Evolutionary conservation across 306 rosid genomes (phyloP).

Genomic region (Corylus heterophylla): DNA sequence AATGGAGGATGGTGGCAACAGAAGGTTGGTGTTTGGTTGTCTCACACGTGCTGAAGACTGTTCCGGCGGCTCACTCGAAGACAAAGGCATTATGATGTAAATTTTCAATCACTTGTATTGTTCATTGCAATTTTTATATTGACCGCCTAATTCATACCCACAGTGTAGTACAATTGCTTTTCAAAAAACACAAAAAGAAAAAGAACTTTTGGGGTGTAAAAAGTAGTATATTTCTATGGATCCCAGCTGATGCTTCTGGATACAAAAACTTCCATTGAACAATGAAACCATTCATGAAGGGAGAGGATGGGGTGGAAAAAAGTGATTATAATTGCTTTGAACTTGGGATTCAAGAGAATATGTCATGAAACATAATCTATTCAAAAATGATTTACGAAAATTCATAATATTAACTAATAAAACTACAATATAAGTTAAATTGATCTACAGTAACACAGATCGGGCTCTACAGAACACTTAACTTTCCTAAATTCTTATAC

Average conservation of each 20-base stretch:
- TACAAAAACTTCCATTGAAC: not conserved
- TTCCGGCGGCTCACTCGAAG: not conserved
- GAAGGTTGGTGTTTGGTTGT: constrained; percentile 16
- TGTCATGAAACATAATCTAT: not conserved
- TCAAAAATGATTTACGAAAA: not conserved
- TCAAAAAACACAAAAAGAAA: too few relatives aligned
- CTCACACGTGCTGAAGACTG: not conserved
- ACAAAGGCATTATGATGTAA: constrained; percentile 9
- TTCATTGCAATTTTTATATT: not conserved
- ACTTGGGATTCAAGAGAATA: not conserved
- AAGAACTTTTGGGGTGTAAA: too few relatives aligned
- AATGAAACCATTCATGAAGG: too few relatives aligned
- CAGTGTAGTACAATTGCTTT: too few relatives aligned
- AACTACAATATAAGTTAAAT: not conserved
- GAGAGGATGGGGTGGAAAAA: not conserved
- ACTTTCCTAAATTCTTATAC: constrained; percentile 40
- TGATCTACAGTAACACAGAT: not conserved
- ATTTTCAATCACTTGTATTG: not conserved
- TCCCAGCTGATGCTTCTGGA: not conserved
- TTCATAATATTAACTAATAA: too few relatives aligned
- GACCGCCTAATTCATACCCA: not conserved
- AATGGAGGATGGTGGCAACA: not conserved
- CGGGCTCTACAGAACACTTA: not conserved
- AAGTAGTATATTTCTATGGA: too few relatives aligned
- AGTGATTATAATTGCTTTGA: not conserved